Evolutionary conservation across 768 basidiomycete species (phyloP), one percentile per base, ranked within the genome.

Genomic region (Mycena rosella): DNA sequence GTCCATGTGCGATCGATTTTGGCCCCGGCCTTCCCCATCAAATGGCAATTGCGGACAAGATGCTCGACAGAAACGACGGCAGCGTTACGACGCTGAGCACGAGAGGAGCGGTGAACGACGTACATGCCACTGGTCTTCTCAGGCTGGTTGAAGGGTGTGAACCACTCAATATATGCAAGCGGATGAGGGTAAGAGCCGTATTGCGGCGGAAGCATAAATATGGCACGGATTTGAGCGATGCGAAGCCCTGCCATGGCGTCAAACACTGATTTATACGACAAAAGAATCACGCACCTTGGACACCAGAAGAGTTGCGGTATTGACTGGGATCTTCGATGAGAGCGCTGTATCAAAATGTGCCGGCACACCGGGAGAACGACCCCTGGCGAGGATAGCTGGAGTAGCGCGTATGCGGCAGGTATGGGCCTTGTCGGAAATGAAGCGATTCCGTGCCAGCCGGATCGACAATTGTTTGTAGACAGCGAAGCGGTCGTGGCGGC

Each of bases 121-220:
- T 70, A 74, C 72, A 80, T 72, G 0, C 67, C 63, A 20, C 30
- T 60, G 27, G 57, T 24, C 9, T 20, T 55, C 42, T 72, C 75
- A 5, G 42, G 69, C 5, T 20, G 38, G 1, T 63, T 60, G 34
- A 76, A 71, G 5, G 67, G 57, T 0, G 73, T 76, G 56, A 78
- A 78, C 77, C 77, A 78, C 34, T 78, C 72, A 22, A 78, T 45
- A 52, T 76, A 76, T 8, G 68, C 74, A 2, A 76, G 58, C 4
- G 69, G 73, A 20, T 69, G 65, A 9, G 58, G 29, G 22, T 49
- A 63, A 2, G 22, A 18, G 36, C 65, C 65, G 42, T 68, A 69
- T 44, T 72, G 63, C 26, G 45, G 60, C 7, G 73, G 72, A 1
- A 74, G 48, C 7, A 13, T 22, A 24, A 74, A 73, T 10, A 77